phyloP scores from a whole-genome alignment of 148 eudicot genomes.

The Heliosperma pusillum region DNA sequence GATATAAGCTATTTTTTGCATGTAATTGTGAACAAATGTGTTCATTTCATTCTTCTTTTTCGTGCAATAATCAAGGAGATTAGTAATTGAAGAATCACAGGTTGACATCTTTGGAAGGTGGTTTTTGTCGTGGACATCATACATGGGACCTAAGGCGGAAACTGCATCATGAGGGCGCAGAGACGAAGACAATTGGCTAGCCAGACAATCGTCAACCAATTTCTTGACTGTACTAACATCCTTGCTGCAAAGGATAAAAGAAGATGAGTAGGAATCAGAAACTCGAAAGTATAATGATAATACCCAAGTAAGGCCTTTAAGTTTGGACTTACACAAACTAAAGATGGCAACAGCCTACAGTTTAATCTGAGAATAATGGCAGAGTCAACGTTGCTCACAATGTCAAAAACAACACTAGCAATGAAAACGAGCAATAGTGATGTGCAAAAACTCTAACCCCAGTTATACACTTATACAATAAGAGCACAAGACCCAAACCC shows the following conservation, averaged over 20 bases:
- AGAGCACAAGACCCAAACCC: neutral
- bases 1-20: slow-evolving; percentile 90
- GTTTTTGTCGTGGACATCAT: slow-evolving; percentile 77
- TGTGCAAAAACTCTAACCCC: neutral
- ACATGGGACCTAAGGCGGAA: slow-evolving; percentile 95
- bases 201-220: slow-evolving; percentile 69
- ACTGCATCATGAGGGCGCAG: slow-evolving; percentile 97
- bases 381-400: too few relatives aligned
- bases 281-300: neutral
- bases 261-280: slow-evolving; percentile 1
- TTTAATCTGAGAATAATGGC: too few relatives aligned
- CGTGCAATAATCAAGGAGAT: slow-evolving; percentile 54
- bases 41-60: slow-evolving; percentile 85
- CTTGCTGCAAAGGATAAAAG: slow-evolving; percentile 50
- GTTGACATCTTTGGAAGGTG: slow-evolving; percentile 81
- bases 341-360: too few relatives aligned
- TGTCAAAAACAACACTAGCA: neutral
- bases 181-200: slow-evolving; percentile 58
- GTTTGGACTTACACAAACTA: too few relatives aligned
- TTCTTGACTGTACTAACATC: slow-evolving; percentile 77
- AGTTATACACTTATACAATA: neutral
- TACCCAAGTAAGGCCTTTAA: neutral
- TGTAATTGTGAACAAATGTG: slow-evolving; percentile 77
- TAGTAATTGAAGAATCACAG: slow-evolving; percentile 63
- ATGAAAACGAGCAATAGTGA: neutral